Evolutionary conservation across 495 filamentous ascomycete genomes (phyloP).

Genomic region (Xylaria castorea): DNA sequence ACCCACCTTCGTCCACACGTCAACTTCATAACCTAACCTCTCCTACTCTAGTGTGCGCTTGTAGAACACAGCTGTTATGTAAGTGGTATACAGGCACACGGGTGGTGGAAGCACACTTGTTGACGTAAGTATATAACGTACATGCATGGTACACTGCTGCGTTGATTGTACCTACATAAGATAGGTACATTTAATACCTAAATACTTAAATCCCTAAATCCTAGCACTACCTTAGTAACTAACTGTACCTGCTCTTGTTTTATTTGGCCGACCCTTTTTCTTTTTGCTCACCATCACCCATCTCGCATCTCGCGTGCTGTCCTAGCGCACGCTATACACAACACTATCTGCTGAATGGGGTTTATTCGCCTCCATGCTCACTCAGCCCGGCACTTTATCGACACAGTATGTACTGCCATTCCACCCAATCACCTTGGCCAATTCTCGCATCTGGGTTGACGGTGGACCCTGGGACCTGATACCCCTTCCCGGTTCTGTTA

Average conservation of each 20-base stretch:
- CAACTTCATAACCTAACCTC: not conserved
- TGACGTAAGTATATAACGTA: not conserved
- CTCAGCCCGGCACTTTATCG: constrained; percentile 23
- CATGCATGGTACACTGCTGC: not conserved
- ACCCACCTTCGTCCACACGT: not conserved
- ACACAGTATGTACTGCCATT: constrained; percentile 12
- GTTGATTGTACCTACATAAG: not conserved
- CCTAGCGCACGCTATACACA: not conserved
- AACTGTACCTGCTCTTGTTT: not conserved
- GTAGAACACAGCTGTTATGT: not conserved
- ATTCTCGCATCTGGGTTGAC: constrained; percentile 22
- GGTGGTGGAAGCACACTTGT: constrained; percentile 1
- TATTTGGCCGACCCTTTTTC: constrained; percentile 23
- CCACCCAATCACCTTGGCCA: constrained; percentile 18
- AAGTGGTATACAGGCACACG: constrained; percentile 2
- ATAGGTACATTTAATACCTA: not conserved
- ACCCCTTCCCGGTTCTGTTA: constrained; percentile 19
- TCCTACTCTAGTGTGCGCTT: not conserved
- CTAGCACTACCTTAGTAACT: not conserved
- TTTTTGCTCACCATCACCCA: constrained; percentile 23
- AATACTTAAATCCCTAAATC: not conserved
- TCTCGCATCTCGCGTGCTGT: constrained; percentile 21
- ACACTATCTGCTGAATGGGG: constrained; percentile 15
- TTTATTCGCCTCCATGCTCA: constrained; percentile 12
- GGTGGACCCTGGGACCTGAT: constrained; percentile 22